phyloP scores from a whole-genome alignment of 352 stramenopile genomes.

The Pythium dissimile region DNA sequence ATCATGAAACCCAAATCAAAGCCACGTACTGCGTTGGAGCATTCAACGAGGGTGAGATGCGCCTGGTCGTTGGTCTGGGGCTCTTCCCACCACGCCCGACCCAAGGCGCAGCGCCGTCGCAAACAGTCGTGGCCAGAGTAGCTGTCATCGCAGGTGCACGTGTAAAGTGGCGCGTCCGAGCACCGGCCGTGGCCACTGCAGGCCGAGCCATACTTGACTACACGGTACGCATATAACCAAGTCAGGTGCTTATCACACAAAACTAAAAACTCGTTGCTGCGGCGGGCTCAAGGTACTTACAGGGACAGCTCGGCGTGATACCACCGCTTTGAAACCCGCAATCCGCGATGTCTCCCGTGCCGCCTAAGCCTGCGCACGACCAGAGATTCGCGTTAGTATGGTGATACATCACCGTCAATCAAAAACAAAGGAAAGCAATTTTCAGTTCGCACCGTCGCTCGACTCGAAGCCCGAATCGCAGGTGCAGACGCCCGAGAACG shows the following conservation, averaged over 20 bases:
- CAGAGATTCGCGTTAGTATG: no score
- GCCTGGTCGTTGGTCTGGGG: slow-evolving; percentile 41
- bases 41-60: slow-evolving; percentile 49
- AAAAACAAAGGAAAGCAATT: slow-evolving; percentile 4
- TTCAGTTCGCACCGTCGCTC: slow-evolving; percentile 44
- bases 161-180: slow-evolving; percentile 33
- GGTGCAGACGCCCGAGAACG: slow-evolving; percentile 38
- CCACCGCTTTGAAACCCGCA: slow-evolving; percentile 37
- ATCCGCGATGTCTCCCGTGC: slow-evolving; percentile 20
- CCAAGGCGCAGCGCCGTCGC: slow-evolving; percentile 40
- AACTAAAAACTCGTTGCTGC: not conserved
- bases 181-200: slow-evolving; percentile 67
- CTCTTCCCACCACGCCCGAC: slow-evolving; percentile 69
- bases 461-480: slow-evolving; percentile 46
- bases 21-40: slow-evolving; percentile 60
- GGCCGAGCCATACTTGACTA: slow-evolving; percentile 30
- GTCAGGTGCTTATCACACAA: not conserved
- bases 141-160: slow-evolving; percentile 48
- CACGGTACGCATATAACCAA: not conserved
- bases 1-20: not conserved
- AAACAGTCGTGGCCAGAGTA: slow-evolving; percentile 63
- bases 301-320: slow-evolving; percentile 39
- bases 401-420: not conserved
- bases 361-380: slow-evolving; percentile 24
- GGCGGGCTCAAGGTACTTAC: slow-evolving; percentile 18